Evolutionary conservation across 2,329 filamentous ascomycete genomes (phyloP).

Genomic region (Pseudocercospora macadamiae): DNA sequence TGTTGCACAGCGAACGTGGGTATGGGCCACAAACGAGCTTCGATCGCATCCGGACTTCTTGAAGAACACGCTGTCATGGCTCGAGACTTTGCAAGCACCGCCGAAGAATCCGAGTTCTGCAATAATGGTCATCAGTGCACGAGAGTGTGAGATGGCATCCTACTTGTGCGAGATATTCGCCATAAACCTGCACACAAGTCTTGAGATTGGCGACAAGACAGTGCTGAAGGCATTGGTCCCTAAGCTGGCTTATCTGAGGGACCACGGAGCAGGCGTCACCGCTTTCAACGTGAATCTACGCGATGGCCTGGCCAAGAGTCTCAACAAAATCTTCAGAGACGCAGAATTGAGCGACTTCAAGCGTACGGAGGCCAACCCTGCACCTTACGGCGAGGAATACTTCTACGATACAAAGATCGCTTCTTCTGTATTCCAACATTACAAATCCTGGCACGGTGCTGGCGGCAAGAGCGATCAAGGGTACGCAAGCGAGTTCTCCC

Average conservation of each 20-base stretch:
- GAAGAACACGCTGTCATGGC: constrained; percentile 69
- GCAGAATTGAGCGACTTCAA: constrained; percentile 79
- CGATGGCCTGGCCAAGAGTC: constrained; percentile 80
- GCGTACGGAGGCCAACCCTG: constrained; percentile 61
- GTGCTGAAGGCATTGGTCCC: constrained; percentile 73
- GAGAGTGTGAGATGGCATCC: constrained; percentile 65
- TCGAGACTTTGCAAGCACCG: constrained; percentile 61
- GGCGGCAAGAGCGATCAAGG: constrained; percentile 60
- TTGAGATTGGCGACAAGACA: constrained; percentile 70
- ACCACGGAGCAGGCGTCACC: constrained; percentile 76
- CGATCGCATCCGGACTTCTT: constrained; percentile 76
- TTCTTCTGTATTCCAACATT: constrained; percentile 73
- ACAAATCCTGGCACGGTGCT: constrained; percentile 72
- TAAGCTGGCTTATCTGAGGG: constrained; percentile 77
- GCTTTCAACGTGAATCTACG: constrained; percentile 89
- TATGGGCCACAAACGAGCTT: constrained; percentile 84
- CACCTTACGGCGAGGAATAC: constrained; percentile 69
- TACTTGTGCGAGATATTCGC: constrained; percentile 85
- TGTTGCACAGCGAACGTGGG: constrained; percentile 90
- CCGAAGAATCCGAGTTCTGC: constrained; percentile 31
- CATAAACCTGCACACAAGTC: constrained; percentile 85
- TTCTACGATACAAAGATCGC: constrained; percentile 83
- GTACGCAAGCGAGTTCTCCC: constrained; percentile 79
- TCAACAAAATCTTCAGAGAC: constrained; percentile 74
- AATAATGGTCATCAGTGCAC: constrained; percentile 36